These are phyloP conservation scores for Rhodotorula sphaerocarpa DNA, from an alignment of 768 basidiomycete genomes.

Conservation along the genomic window DNA sequence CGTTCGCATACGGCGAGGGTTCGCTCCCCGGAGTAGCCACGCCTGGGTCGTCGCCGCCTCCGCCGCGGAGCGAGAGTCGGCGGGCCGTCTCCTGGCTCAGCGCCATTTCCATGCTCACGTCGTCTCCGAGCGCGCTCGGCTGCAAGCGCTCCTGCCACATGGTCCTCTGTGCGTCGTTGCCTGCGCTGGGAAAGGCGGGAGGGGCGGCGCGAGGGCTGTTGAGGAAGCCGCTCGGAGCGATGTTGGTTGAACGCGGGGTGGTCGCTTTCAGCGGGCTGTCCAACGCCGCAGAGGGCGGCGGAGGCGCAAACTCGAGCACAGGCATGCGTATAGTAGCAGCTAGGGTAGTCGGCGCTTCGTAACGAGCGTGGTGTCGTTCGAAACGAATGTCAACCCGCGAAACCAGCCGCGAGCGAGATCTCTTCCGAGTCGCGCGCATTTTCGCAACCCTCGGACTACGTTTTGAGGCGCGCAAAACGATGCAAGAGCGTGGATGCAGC, in stretches of 20 bases:
- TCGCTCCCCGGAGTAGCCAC: too few relatives aligned
- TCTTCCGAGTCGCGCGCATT: too few relatives aligned
- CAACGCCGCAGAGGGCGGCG: background rate
- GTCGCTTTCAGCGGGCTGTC: background rate
- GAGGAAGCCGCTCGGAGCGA: too few relatives aligned
- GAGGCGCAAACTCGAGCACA: slow-evolving; percentile 10
- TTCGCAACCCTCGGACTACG: too few relatives aligned
- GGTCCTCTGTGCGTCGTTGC: background rate
- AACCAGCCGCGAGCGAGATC: too few relatives aligned
- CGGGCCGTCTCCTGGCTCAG: background rate
- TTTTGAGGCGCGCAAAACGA: too few relatives aligned
- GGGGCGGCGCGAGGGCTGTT: background rate
- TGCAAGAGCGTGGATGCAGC: too few relatives aligned
- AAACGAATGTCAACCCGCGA: too few relatives aligned
- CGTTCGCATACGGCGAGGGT: too few relatives aligned
- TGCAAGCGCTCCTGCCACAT: background rate
- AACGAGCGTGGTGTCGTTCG: too few relatives aligned
- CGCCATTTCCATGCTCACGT: slow-evolving; percentile 6
- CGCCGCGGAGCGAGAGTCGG: background rate
- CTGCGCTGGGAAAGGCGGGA: too few relatives aligned
- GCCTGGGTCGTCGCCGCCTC: background rate
- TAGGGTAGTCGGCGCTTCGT: too few relatives aligned
- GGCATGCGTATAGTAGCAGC: slow-evolving; percentile 7
- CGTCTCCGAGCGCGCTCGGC: background rate
- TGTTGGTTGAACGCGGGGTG: background rate